Evolutionary conservation across 139 green algal species (phyloP), one percentile per base, ranked within the genome.

Genomic region (Chlorella sp.): DNA sequence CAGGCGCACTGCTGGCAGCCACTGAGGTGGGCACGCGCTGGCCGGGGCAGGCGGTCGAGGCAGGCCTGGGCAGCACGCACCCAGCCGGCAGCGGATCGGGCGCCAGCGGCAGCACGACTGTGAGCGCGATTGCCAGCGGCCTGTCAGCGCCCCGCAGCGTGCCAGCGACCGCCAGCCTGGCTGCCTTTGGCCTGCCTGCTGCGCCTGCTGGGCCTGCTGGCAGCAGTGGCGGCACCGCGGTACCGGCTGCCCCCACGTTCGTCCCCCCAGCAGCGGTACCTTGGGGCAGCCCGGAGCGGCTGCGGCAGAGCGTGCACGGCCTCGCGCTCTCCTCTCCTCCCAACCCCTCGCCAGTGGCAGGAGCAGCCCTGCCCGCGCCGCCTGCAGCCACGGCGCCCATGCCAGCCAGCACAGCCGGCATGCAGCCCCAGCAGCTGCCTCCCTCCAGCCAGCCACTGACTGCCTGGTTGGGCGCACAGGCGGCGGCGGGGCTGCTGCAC

Each of bases 391-490:
- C 16, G 51, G 41, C 20, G 5, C 30, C 7, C 32, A n/a, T 78
- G 51, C 51, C 51, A 16, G 51, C 51, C 24, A 24, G 51, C 51
- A 26, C 51, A 60, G 2, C 9, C 14, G 51, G 13, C 51, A 24
- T 24, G 16, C 51, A 60, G 51, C 51, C 51, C 24, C 2, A 41
- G 38, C 43, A 41, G 43, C 72, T 36, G 43, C 43, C 44, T 28
- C 72, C 72, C 43, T 26, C 72, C 72, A 78, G 72, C 72, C 72
- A 62, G 43, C 43, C 72, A 22, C 76, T 82, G 36, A 38, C 76
- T 0, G 1, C 54, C 5, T 82, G 76, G 76, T 34, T 54, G 11
- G 76, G 54, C 2, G 76, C 76, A 26, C 51, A 44, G 7, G 44
- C 38, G 28, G 51, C 76, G 26, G 76, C 54, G 0, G 76, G 34